phyloP scores from a whole-genome alignment of 768 basidiomycete genomes.

The Lactifluus pinguis region DNA sequence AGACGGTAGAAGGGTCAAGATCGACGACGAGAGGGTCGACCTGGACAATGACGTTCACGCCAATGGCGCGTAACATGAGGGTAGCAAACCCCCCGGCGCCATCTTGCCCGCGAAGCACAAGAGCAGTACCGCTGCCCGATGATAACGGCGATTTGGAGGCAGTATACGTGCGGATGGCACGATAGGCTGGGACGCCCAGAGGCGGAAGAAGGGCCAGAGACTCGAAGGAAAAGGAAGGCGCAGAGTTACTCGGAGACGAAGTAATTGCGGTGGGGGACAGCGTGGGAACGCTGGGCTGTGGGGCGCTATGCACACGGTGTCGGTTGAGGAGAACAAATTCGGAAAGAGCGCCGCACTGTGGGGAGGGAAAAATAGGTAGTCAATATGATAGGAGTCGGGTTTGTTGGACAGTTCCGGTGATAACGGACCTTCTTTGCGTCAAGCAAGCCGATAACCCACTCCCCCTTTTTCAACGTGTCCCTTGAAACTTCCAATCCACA shows the following conservation, averaged over 20 bases:
- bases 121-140: slow-evolving; percentile 26
- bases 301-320: slow-evolving; percentile 63
- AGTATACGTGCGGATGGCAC: slow-evolving; percentile 56
- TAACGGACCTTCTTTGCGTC: slow-evolving; percentile 64
- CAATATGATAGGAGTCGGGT: slow-evolving; percentile 12
- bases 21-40: slow-evolving; percentile 34
- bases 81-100: slow-evolving; percentile 68
- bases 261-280: slow-evolving; percentile 24
- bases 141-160: slow-evolving; percentile 16
- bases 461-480: slow-evolving; percentile 56
- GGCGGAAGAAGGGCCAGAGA: slow-evolving; percentile 67
- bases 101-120: slow-evolving; percentile 68
- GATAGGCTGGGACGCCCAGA: slow-evolving; percentile 71
- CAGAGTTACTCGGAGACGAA: slow-evolving; percentile 13
- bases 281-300: slow-evolving; percentile 36
- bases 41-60: slow-evolving; percentile 73
- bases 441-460: slow-evolving; percentile 79
- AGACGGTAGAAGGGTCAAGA: slow-evolving; percentile 27
- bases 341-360: slow-evolving; percentile 75
- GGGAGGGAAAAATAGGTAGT: not conserved
- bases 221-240: slow-evolving; percentile 17
- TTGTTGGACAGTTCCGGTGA: slow-evolving; percentile 1
- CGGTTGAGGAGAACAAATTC: slow-evolving; percentile 83
- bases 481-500: slow-evolving; percentile 71
- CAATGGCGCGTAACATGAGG: slow-evolving; percentile 62